Conservation (phyloP, 768 basidiomycete species). For the Ramaria sp. region DNA sequence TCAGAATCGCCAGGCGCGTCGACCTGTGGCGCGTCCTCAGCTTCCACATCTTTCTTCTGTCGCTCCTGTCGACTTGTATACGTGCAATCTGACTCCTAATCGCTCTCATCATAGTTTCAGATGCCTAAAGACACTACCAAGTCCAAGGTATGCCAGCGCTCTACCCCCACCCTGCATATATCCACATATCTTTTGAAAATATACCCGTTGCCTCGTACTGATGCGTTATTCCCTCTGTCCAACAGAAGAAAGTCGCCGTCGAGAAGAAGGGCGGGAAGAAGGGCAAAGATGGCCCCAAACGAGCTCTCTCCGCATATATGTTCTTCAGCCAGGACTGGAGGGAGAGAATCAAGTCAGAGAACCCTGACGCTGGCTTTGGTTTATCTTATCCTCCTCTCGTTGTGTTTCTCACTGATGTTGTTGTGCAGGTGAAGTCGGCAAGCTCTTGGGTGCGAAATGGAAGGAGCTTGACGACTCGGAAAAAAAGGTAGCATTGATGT, state of each 20-base stretch:
- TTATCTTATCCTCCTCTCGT: slow-evolving; percentile 9
- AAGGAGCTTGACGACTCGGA: slow-evolving; percentile 87
- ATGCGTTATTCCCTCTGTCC: background rate
- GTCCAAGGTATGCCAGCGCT: slow-evolving; percentile 43
- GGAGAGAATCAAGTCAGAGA: slow-evolving; percentile 90
- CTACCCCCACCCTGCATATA: slow-evolving; percentile 7
- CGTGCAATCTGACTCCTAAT: slow-evolving; percentile 29
- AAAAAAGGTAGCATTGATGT: slow-evolving; percentile 57
- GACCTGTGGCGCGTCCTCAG: slow-evolving; percentile 18
- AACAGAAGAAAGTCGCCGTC: slow-evolving; percentile 61
- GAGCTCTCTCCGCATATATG: slow-evolving; percentile 95
- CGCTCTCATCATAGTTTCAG: slow-evolving; percentile 21
- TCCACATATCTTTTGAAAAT: slow-evolving; percentile 9
- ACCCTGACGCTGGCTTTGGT: slow-evolving; percentile 93
- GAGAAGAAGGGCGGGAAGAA: slow-evolving; percentile 57
- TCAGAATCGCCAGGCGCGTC: slow-evolving; percentile 23
- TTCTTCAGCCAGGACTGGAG: slow-evolving; percentile 97
- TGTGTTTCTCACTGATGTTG: slow-evolving; percentile 5
- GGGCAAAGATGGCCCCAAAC: slow-evolving; percentile 80
- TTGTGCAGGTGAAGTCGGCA: slow-evolving; percentile 75
- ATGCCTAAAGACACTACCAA: slow-evolving; percentile 68
- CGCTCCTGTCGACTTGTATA: slow-evolving; percentile 20
- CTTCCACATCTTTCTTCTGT: slow-evolving; percentile 13
- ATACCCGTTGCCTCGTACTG: background rate
- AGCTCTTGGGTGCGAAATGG: slow-evolving; percentile 93